Evolutionary conservation across 164 flowering plant species (phyloP).

Genomic region (Aristolochia fimbriata): DNA sequence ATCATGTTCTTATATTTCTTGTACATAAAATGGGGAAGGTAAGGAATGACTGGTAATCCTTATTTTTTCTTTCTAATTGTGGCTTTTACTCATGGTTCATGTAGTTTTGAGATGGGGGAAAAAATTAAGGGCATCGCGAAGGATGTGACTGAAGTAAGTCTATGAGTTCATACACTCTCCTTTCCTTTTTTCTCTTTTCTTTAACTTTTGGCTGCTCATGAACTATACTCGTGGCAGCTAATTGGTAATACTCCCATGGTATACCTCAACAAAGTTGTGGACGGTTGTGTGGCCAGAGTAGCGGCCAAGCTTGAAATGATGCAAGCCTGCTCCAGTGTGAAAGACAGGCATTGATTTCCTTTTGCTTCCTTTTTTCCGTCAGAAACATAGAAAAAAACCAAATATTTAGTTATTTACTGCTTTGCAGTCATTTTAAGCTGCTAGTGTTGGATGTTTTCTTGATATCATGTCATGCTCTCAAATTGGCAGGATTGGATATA

Average conservation of each 20-base stretch:
- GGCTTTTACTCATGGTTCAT: not conserved
- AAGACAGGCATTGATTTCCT: slow-evolving; percentile 48
- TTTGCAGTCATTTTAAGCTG: no score
- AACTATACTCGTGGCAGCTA: not conserved
- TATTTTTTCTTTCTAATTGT: not conserved
- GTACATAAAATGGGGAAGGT: no score
- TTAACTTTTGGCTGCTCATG: slow-evolving; percentile 45
- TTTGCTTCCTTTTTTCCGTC: no score
- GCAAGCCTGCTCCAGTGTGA: slow-evolving; percentile 89
- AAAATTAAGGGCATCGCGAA: slow-evolving; percentile 38
- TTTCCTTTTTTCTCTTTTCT: slow-evolving; percentile 62
- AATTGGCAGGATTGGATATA: slow-evolving; percentile 65
- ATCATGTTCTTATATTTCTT: no score
- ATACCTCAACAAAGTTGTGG: slow-evolving; percentile 62
- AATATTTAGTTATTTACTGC: no score
- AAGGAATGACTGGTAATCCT: no score
- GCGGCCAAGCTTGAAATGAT: slow-evolving; percentile 84
- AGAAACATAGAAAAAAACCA: no score
- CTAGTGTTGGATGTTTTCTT: no score
- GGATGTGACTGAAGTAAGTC: slow-evolving; percentile 73
- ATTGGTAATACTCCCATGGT: slow-evolving; percentile 51
- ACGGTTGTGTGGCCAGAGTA: slow-evolving; percentile 68
- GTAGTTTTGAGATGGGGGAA: slow-evolving; percentile 33
- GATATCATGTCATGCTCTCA: not conserved
- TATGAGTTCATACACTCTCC: slow-evolving; percentile 51